Base-by-base conservation (phyloP, 1,284 basidiomycete genomes). In the Stereum hirsutum region DNA sequence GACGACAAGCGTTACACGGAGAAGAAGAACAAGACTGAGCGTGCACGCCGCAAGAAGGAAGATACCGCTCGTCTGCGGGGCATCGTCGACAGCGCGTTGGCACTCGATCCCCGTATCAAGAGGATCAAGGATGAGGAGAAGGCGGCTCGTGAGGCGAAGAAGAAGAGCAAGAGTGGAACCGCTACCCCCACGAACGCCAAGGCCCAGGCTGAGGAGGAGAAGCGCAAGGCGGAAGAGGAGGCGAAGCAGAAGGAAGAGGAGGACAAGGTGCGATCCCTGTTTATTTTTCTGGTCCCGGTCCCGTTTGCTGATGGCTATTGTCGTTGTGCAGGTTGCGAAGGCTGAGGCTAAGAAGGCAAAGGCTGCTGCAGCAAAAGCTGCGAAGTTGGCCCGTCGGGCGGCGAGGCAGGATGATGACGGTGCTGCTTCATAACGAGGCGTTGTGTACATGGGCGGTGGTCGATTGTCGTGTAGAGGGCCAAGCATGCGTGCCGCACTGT, bases 1-100 rank as follows among this genome's bases (percentile, higher is more conserved):
- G 95, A 98, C 62, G 94, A 99, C 62, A 98, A 99, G 70, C 89
- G 96, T 34, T 97, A 94, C 69, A 92, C 90, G 6, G 96, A 99
- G 69, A 98, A 98, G 77, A 99, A 99, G 78, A 99, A 99, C 81
- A 95, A 96, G 66, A 72, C 89, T 19, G 96, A 99, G 67, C 91
- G 96, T 36, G 87, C 91, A 2, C 79, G 91, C 45, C 77, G 92
- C 64, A 99, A 99, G 76, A 98, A 97, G 77, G 96, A 97, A 58
- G 96, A 99, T 68, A 98, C 82, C 46, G 86, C 91, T 2, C 87
- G 94, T 55, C 64, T 98, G 31, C 84, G 96, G 45, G 72, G 71
- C 39, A 72, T 98, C 21, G 92, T 99, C 39, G 96, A 99, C 69
- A 70, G 85, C 46, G 81, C 91, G 7, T 75, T 98, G 44, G 75